These are phyloP conservation scores for Polygonum aviculare DNA, from an alignment of 148 eudicot species.

Conservation along the genomic window DNA sequence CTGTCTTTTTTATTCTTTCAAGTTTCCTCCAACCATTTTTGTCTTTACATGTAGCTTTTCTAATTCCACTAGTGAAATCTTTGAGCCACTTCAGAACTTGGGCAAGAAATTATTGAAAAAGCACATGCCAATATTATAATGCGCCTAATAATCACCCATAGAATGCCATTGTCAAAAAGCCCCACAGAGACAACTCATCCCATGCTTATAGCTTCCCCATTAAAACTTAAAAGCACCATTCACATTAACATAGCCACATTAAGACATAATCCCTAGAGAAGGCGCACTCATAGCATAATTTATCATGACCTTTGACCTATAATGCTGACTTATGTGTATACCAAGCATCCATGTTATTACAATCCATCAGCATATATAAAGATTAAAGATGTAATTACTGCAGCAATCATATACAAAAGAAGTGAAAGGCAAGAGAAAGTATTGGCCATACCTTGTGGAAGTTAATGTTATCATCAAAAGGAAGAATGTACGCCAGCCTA, in stretches of 20 bases:
- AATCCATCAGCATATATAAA: neutral
- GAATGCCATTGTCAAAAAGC: neutral
- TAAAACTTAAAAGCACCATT: neutral
- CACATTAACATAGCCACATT: neutral
- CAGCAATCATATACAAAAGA: neutral
- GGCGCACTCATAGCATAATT: neutral
- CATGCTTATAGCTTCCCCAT: neutral
- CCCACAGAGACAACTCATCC: neutral
- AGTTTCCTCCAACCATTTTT: slow-evolving; percentile 3
- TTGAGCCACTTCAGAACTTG: neutral
- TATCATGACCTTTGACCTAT: neutral
- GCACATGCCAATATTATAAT: neutral
- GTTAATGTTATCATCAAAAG: slow-evolving; percentile 94
- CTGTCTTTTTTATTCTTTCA: neutral
- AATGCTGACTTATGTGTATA: neutral
- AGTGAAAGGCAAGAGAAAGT: neutral
- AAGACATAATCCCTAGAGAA: neutral
- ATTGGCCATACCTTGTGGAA: slow-evolving; percentile 75
- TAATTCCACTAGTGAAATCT: neutral
- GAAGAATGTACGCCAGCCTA: slow-evolving; percentile 52
- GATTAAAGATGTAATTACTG: neutral
- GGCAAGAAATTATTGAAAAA: slow-evolving; percentile 1
- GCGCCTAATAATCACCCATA: neutral
- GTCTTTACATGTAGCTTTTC: neutral
- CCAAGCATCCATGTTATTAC: neutral